Percentiles rank a stretch among this genome's conserved stretches.
Evolutionary conservation across 805 yeast species (phyloP).

Genomic region (Lipomyces sp.): DNA sequence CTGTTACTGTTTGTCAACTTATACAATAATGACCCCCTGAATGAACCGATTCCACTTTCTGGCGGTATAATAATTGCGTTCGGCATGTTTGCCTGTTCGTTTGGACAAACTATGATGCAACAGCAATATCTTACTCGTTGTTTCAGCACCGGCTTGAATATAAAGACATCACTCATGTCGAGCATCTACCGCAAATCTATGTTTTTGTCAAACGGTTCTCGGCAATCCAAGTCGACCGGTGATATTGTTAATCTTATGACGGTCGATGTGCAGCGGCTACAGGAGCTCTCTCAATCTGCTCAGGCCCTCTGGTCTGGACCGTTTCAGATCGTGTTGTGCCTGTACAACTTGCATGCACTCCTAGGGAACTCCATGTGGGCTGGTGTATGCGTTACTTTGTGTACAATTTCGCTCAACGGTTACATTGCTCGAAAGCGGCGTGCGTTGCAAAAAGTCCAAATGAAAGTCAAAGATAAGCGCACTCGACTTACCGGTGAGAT

Average conservation of each 20-base stretch:
- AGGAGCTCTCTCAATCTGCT: slow-evolving; percentile 70
- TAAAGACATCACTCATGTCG: slow-evolving; percentile 66
- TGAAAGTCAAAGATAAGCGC: slow-evolving; percentile 91
- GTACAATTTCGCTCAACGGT: slow-evolving; percentile 83
- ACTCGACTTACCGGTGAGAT: slow-evolving; percentile 87
- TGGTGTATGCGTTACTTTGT: slow-evolving; percentile 76
- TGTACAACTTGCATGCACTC: slow-evolving; percentile 70
- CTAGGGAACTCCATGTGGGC: slow-evolving; percentile 90
- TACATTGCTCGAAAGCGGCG: slow-evolving; percentile 68
- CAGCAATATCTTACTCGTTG: slow-evolving; percentile 61
- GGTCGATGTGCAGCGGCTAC: slow-evolving; percentile 71
- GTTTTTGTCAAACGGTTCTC: slow-evolving; percentile 66
- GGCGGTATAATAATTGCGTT: slow-evolving; percentile 67
- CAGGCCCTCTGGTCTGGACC: slow-evolving; percentile 93
- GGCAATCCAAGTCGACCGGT: slow-evolving; percentile 66
- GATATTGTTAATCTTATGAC: slow-evolving; percentile 77
- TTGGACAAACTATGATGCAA: slow-evolving; percentile 62
- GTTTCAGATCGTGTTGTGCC: slow-evolving; percentile 79
- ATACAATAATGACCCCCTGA: slow-evolving; percentile 37
- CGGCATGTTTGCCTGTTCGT: slow-evolving; percentile 64
- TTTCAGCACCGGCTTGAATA: slow-evolving; percentile 61
- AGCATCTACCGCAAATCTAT: slow-evolving; percentile 72
- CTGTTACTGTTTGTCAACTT: slow-evolving; percentile 66
- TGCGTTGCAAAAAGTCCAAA: slow-evolving; percentile 75
- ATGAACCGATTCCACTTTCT: slow-evolving; percentile 53